Conservation (phyloP, 2,329 filamentous ascomycete genomes). For the Cladosporium sp. region DNA sequence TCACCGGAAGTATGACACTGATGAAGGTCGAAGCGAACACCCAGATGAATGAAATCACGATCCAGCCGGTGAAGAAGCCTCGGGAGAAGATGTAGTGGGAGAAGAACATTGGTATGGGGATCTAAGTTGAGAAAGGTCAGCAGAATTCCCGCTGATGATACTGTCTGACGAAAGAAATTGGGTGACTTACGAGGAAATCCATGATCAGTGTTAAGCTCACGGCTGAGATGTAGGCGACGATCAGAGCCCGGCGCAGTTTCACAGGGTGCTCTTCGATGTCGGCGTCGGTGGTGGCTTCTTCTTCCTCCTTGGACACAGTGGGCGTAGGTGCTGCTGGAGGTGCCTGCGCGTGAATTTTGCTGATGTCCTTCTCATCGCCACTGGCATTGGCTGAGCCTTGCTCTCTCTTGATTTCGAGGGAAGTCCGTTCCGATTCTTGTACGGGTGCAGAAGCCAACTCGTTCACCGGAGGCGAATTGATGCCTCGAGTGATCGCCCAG, state of each 20-base stretch:
- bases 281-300: constrained; percentile 33
- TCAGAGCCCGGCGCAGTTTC: constrained; percentile 39
- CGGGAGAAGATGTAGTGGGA: constrained; percentile 43
- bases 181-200: constrained; percentile 35
- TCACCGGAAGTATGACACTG: constrained; percentile 40
- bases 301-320: constrained; percentile 5
- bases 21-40: constrained; percentile 41
- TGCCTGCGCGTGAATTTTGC: background rate
- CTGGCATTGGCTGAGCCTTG: background rate
- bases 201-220: constrained; percentile 41
- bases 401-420: constrained; percentile 19
- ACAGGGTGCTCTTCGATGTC: constrained; percentile 35
- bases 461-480: constrained; percentile 33
- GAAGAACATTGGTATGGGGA: constrained; percentile 46
- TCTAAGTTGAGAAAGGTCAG: background rate
- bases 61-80: constrained; percentile 43
- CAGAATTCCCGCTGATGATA: background rate
- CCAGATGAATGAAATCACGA: constrained; percentile 42
- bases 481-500: constrained; percentile 41
- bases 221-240: constrained; percentile 39
- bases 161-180: background rate
- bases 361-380: background rate
- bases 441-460: background rate
- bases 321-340: background rate
- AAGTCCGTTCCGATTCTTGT: constrained; percentile 1